Evolutionary conservation across 768 basidiomycete species (phyloP).

Genomic region (Tylopilus subfusipes): DNA sequence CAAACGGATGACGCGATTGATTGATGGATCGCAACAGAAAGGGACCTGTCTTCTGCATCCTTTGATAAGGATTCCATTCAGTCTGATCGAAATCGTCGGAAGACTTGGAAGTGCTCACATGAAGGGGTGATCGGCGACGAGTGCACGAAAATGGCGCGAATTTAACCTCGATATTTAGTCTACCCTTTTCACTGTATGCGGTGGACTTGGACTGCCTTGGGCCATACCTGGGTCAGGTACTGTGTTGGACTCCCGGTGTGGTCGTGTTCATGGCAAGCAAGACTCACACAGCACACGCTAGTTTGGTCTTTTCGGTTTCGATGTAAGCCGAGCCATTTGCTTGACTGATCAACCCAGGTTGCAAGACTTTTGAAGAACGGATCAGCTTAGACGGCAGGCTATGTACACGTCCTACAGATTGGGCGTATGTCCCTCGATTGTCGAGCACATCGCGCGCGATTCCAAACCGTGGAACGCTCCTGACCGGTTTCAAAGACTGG

Average conservation of each 20-base stretch:
- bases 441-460: slow-evolving; percentile 50
- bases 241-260: neutral
- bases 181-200: slow-evolving; percentile 82
- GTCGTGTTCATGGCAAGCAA: neutral
- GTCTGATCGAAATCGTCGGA: neutral
- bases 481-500: slow-evolving; percentile 54
- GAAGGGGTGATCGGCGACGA: slow-evolving; percentile 75
- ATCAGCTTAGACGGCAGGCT: neutral
- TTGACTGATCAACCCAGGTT: slow-evolving; percentile 86
- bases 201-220: slow-evolving; percentile 80
- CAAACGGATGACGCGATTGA: slow-evolving; percentile 80
- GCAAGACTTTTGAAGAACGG: slow-evolving; percentile 64
- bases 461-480: slow-evolving; percentile 14
- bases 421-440: slow-evolving; percentile 67
- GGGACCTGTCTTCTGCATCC: slow-evolving; percentile 92
- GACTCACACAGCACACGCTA: slow-evolving; percentile 93
- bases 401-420: slow-evolving; percentile 60
- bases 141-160: slow-evolving; percentile 91
- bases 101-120: slow-evolving; percentile 49
- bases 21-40: slow-evolving; percentile 82
- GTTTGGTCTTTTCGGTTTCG: slow-evolving; percentile 86
- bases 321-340: slow-evolving; percentile 98
- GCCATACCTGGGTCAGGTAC: slow-evolving; percentile 58
- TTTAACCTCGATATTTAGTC: slow-evolving; percentile 92
- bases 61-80: slow-evolving; percentile 32